Evolutionary conservation across 352 stramenopile genomes (phyloP).

Genomic region (Globisporangium carolinianum): DNA sequence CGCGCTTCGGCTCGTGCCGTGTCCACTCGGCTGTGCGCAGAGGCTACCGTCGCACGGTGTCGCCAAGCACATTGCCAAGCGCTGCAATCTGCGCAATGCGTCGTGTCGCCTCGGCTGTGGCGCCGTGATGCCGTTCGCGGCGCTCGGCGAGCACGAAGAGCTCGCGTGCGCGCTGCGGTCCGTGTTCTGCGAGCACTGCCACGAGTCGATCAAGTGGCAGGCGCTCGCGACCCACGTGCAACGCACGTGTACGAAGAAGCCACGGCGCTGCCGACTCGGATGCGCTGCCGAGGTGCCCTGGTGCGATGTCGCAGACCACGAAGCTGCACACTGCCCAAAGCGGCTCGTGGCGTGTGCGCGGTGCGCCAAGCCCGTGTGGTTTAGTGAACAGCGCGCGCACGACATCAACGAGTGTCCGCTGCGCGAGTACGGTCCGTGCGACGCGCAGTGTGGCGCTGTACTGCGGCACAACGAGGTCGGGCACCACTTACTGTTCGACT

Average conservation of each 20-base stretch:
- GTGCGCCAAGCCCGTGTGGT: constrained; percentile 43
- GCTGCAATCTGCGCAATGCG: constrained; percentile 57
- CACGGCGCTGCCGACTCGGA: constrained; percentile 46
- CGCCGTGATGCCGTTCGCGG: constrained; percentile 31
- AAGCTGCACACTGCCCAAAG: constrained; percentile 44
- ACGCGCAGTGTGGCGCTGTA: constrained; percentile 29
- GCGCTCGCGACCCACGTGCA: constrained; percentile 27
- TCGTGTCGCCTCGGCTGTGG: constrained; percentile 55
- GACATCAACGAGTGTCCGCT: constrained; percentile 38
- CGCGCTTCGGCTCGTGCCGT: constrained; percentile 39
- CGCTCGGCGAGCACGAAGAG: constrained; percentile 50
- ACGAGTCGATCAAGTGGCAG: constrained; percentile 20
- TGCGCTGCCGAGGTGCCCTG: constrained; percentile 24
- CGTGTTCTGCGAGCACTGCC: constrained; percentile 52
- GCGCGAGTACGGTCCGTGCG: constrained; percentile 40
- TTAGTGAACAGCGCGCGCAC: constrained; percentile 36
- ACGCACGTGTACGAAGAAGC: constrained; percentile 24
- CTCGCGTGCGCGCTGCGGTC: constrained; percentile 30
- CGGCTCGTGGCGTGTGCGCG: constrained; percentile 44
- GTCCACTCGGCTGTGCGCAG: constrained; percentile 61
- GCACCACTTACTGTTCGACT: constrained; percentile 54
- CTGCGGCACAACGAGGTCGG: constrained; percentile 47
- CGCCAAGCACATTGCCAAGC: constrained; percentile 33
- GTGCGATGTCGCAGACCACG: constrained; percentile 22
- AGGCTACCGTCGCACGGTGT: constrained; percentile 31